Conservation (phyloP, 2,329 filamentous ascomycete genomes). For the Shiraia sp. region DNA sequence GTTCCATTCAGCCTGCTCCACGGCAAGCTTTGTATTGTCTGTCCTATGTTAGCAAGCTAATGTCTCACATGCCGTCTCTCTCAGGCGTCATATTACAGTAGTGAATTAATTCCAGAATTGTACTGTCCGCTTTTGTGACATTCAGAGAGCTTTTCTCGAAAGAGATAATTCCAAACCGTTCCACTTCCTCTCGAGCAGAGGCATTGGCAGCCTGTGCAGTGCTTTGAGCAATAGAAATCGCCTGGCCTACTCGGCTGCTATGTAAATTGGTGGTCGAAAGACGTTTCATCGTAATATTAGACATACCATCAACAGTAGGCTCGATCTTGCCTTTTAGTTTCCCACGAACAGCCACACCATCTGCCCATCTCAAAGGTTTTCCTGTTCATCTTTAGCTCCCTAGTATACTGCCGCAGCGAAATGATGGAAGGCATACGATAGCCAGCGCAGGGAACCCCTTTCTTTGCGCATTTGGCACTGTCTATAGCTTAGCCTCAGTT, state of each 20-base stretch:
- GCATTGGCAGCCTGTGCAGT: constrained; percentile 12
- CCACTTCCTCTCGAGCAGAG: constrained; percentile 17
- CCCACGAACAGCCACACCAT: constrained; percentile 35
- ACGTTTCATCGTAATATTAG: not conserved
- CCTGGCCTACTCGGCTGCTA: constrained; percentile 10
- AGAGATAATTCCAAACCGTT: constrained; percentile 13
- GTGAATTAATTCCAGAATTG: constrained; percentile 13
- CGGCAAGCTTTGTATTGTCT: constrained; percentile 22
- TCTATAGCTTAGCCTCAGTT: constrained; percentile 1
- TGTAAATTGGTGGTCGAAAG: not conserved
- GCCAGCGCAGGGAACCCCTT: constrained; percentile 38
- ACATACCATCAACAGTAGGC: constrained; percentile 26
- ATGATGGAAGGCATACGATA: constrained; percentile 31
- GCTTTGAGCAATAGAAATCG: constrained; percentile 16
- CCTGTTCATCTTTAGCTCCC: not conserved
- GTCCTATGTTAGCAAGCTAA: not conserved
- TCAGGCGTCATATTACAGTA: constrained; percentile 18
- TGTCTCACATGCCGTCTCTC: too few species aligned
- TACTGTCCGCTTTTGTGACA: constrained; percentile 5
- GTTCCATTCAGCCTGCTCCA: constrained; percentile 6
- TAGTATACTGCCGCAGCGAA: not conserved
- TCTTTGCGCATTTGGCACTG: constrained; percentile 41
- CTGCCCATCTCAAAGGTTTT: constrained; percentile 37
- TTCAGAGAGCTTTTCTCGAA: constrained; percentile 6
- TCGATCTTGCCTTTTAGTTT: constrained; percentile 30